Base-by-base conservation (phyloP, 306 rosid species). In the Lathyrus sativus region DNA sequence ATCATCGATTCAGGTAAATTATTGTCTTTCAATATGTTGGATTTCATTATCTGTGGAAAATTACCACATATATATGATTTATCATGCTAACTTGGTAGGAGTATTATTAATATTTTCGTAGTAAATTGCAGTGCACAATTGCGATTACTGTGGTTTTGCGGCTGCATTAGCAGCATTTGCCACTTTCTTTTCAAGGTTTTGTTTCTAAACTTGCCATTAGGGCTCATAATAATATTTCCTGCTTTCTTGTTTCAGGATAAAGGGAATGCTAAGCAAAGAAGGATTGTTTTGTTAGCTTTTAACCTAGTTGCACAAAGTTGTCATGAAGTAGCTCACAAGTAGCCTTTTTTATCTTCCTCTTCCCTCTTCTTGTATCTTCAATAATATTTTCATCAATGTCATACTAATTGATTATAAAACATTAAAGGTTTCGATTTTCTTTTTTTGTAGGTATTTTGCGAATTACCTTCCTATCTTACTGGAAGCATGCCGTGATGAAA, bases 401-500 rank as follows among this genome's bases (percentile, higher is more conserved):
- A 65, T 37, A 53, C 11, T 4, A 28, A 29, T 29, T 31, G 39
- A 31, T 11, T 24, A 15, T 50, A 31, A 62, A 26, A 31, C 26
- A 61, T 51, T 72, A 38, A 5, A 57, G 41, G 12, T 53, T 35
- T 43, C 11, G 67, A 11, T 15, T 58, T 28, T 18, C 37, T 42
- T 24, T 54, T 62, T 67, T 29, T 10, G 50, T 26, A 82, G 86
- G 74, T 60, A 75, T 45, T 56, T 31, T 17, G 74, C 57, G 17
- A 68, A n/a, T 56, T 78, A 54, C 50, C 73, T 75, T 46, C 78
- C 78, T 0, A 54, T 67, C 67, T 56, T 82, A 18, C n/a, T 78
- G 31, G 78, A 82, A 67, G 73, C 74, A 49, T 78, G 86, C 61
- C 43, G 29, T 8, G 86, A 82, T 66, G 11, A 56, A 18, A 67